phyloP scores from a whole-genome alignment of 768 basidiomycete species.

The Pleurotus salmoneostramineus region DNA sequence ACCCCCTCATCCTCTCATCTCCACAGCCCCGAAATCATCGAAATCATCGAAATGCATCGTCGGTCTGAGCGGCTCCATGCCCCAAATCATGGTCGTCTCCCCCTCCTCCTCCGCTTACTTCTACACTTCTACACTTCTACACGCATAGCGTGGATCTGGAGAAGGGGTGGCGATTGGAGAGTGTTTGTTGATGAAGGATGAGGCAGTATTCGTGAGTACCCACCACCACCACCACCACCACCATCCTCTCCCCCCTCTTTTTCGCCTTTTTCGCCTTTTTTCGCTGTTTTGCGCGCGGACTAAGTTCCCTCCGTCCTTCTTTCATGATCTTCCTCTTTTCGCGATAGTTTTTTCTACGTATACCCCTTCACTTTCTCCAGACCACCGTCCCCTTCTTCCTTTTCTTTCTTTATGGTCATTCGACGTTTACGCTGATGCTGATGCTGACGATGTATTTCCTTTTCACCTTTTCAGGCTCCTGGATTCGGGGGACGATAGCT shows the following conservation, averaged over 20 bases:
- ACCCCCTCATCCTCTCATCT: no score
- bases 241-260: no score
- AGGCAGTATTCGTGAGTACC: conserved; percentile 78
- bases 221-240: no score
- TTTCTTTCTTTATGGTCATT: no score
- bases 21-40: no score
- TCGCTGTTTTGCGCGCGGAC: background rate
- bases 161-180: conserved; percentile 94
- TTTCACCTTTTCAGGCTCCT: conserved; percentile 21
- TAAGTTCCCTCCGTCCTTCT: background rate
- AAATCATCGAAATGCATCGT: conserved; percentile 69
- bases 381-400: background rate
- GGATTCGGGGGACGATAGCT: conserved; percentile 26
- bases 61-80: conserved; percentile 77
- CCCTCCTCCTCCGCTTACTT: conserved; percentile 94
- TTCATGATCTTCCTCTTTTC: no score
- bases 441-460: background rate
- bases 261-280: no score
- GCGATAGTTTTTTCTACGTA: no score
- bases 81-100: conserved; percentile 96
- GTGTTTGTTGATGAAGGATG: conserved; percentile 89
- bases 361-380: background rate
- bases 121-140: conserved; percentile 93
- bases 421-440: no score
- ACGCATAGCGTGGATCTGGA: conserved; percentile 95